Evolutionary conservation across 2,329 filamentous ascomycete species (phyloP).

Genomic region (Blastomyces parvus): DNA sequence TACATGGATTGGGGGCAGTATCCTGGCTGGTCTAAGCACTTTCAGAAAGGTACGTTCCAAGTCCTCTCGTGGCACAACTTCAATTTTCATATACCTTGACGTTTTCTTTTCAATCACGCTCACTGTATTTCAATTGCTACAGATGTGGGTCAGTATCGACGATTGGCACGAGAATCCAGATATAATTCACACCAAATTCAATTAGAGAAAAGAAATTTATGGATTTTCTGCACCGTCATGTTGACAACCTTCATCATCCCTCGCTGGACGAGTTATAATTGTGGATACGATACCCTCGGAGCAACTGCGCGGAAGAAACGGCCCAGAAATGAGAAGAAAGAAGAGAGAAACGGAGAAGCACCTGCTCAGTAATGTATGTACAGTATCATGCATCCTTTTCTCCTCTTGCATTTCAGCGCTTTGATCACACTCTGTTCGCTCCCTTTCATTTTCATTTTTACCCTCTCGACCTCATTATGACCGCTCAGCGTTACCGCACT

Average conservation of each 20-base stretch:
- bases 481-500: neutral
- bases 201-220: conserved; percentile 40
- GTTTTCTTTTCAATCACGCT: conserved; percentile 4
- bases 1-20: conserved; percentile 97
- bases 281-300: conserved; percentile 3
- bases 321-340: conserved; percentile 1
- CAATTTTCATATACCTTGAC: conserved; percentile 4
- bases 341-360: conserved; percentile 1
- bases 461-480: neutral
- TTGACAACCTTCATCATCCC: conserved; percentile 2
- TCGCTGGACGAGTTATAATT: conserved; percentile 7
- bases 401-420: neutral
- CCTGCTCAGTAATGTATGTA: neutral
- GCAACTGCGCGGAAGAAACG: neutral
- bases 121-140: conserved; percentile 12
- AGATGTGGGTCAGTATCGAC: conserved; percentile 99
- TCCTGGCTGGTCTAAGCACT: conserved; percentile 89
- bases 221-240: neutral
- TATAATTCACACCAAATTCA: conserved; percentile 97
- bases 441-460: neutral
- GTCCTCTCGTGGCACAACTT: conserved; percentile 1
- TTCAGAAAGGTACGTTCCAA: conserved; percentile 74
- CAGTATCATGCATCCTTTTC: neutral
- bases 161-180: conserved; percentile 99
- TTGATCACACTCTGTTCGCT: neutral